Base-by-base conservation (phyloP, 768 basidiomycete genomes). In the Hydnomerulius pinastri region DNA sequence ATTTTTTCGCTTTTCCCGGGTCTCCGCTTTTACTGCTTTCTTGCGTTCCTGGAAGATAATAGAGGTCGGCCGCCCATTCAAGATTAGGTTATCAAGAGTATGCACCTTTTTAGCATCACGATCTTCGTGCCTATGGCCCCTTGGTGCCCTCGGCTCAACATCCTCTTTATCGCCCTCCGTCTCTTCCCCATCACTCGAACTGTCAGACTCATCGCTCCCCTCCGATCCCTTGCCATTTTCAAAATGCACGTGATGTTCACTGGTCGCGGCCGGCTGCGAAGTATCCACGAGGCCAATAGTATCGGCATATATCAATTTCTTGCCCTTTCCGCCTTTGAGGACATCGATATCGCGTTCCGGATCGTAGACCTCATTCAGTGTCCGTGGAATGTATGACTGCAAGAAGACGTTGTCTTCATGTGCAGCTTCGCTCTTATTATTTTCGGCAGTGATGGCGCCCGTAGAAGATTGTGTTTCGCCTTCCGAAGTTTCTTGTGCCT, bases 71-170 rank as follows among this genome's bases (percentile, higher is more conserved):
- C 28, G 27, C 36, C 40, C 28, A 55, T 20, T 48, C 36, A 20
- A 45, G 45, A 50, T 43, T 38, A 29, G 48, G 24, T 30, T 50
- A 51, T 48, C 41, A 43, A 33, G 23, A 44, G 38, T 41, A 21
- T 36, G 40, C 50, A 88, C 94, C 85, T 90, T 96, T 72, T 96
- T 98, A 0, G 78, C 85, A 21, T 93, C 91, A 51, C 83, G 83
- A 63, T 97, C 94, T 73, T 98, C 96, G 59, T 95, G 87, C 53
- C 91, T 82, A 71, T 97, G 95, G 2, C 97, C 95, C 57, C 90
- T 75, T 24, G 87, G 87, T 51, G 67, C 78, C 48, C 78, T 81
- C 55, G 86, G 85, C 28, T 67, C 71, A 28, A 46, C 55, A 8
- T 58, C 69, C 30, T 65, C 75, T 29, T 67, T 67, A 20, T 64